Base-by-base conservation (phyloP, 257 asterid species). In the Thymus quinquecostatus region DNA sequence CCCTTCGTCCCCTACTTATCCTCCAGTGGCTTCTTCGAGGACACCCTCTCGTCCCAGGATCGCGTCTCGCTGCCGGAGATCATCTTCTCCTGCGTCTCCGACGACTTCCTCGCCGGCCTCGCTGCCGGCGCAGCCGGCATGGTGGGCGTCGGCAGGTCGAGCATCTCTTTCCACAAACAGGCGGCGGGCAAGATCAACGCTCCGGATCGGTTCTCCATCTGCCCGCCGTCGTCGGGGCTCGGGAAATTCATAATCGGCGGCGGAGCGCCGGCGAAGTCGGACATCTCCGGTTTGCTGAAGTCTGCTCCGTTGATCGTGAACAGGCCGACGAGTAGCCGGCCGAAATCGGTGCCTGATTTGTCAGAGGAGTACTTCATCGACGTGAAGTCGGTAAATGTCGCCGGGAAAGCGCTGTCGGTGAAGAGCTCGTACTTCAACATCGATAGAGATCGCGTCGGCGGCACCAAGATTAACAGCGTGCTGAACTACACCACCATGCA, bases 401-500 rank as follows among this genome's bases (percentile, higher is more conserved):
- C 73, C 7, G 85, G 86, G 2, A 28, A 49, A 60, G 82, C 0
- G 3, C 5, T 57, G 21, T 9, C 3, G 4, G 36, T 86, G 0
- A 88, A 79, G 70, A 75, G 60, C 3, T 77, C 88, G 0, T 74
- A 84, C 21, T 69, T 90, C 3, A 1, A 72, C 2, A 66, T 88
- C 21, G 77, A 85, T 32, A 68, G 53, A 0, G 6, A 74, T 0
- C 84, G 96, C 0, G 32, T 29, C 4, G 92, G 89, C 2, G 95
- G 95, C 9, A 84, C 91, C 0, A 88, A 75, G 21, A 82, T 89
- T 58, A 82, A 89, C 60, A 84, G 85, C 1, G 28, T 74, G 1
- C 70, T 50, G 28, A 84, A 86, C 28, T 87, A 72, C 72, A 86
- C 91, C 1, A 49, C 80, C 21, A 51, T 84, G 8, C 81, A 86